Percentiles rank a stretch among this genome's conserved stretches.
Conservation (phyloP, 1,284 basidiomycete species). For the Marasmius fiardii region DNA sequence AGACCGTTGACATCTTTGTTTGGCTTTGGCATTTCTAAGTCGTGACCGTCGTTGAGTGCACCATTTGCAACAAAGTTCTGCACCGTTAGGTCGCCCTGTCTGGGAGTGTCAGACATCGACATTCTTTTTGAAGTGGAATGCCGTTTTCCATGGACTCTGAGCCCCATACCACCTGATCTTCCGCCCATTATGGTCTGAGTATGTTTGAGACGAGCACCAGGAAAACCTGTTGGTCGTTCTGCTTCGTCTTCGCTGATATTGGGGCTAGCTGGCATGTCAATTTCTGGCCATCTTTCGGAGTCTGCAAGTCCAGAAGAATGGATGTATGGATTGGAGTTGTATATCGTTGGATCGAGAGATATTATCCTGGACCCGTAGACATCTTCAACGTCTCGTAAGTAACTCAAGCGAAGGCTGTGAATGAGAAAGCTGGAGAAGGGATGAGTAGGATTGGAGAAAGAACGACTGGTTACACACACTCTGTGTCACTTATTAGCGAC, state of each 20-base stretch:
- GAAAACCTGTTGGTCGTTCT: constrained; percentile 48
- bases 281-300: constrained; percentile 79
- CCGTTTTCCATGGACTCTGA: constrained; percentile 62
- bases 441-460: neutral
- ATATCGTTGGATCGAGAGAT: constrained; percentile 63
- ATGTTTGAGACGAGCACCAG: constrained; percentile 68
- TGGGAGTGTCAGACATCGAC: constrained; percentile 31
- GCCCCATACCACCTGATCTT: constrained; percentile 59
- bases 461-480: neutral
- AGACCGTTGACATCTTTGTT: constrained; percentile 1
- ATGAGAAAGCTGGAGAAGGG: constrained; percentile 72
- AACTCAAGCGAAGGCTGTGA: constrained; percentile 80
- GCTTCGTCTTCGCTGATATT: constrained; percentile 66
- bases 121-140: constrained; percentile 46
- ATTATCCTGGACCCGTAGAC: constrained; percentile 79
- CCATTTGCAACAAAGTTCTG: constrained; percentile 29
- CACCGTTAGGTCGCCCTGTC: constrained; percentile 23
- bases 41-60: constrained; percentile 20
- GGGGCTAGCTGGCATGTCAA: constrained; percentile 65
- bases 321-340: constrained; percentile 79
- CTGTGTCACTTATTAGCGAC: constrained; percentile 14
- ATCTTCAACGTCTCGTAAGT: constrained; percentile 86
- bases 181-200: constrained; percentile 84
- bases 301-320: constrained; percentile 77
- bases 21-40: neutral